Conservation (phyloP, 139 green algal species). For the Chlamydomonas urium region DNA sequence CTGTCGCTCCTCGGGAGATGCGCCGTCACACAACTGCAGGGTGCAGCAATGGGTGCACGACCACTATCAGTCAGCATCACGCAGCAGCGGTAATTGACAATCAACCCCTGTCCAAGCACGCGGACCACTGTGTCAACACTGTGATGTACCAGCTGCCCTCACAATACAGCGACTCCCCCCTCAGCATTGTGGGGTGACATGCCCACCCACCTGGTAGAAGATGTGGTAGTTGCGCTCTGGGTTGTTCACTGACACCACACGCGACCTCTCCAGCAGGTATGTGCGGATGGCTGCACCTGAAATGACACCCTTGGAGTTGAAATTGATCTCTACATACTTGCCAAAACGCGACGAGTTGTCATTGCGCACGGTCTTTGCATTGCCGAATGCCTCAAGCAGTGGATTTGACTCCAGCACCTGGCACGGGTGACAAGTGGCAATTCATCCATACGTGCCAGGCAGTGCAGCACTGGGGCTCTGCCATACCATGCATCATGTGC, state of each 20-base stretch:
- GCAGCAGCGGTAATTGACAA: too few species aligned
- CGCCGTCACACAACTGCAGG: conserved; percentile 87
- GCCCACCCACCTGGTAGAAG: conserved; percentile 91
- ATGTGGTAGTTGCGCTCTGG: conserved; percentile 98
- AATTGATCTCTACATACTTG: conserved; percentile 99
- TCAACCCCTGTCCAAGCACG: too few species aligned
- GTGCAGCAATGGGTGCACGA: too few species aligned
- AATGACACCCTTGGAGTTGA: conserved; percentile 78
- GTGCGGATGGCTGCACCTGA: conserved; percentile 87
- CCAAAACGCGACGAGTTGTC: conserved; percentile 98
- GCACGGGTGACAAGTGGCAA: neutral
- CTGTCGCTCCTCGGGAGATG: conserved; percentile 58
- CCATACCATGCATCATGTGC: too few species aligned
- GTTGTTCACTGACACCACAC: conserved; percentile 88
- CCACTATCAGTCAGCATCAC: too few species aligned
- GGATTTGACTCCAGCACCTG: conserved; percentile 96
- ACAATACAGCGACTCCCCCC: conserved; percentile 33
- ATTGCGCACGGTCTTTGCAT: conserved; percentile 97
- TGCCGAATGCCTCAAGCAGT: conserved; percentile 97
- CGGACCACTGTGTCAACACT: too few species aligned
- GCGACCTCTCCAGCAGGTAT: conserved; percentile 95
- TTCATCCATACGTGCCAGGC: neutral
- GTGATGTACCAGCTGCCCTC: neutral
- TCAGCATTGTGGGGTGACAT: conserved; percentile 68
- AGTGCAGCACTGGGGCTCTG: too few species aligned